Conservation (phyloP, 2,329 filamentous ascomycete genomes). For the Macrophomina pseudophaseolina region DNA sequence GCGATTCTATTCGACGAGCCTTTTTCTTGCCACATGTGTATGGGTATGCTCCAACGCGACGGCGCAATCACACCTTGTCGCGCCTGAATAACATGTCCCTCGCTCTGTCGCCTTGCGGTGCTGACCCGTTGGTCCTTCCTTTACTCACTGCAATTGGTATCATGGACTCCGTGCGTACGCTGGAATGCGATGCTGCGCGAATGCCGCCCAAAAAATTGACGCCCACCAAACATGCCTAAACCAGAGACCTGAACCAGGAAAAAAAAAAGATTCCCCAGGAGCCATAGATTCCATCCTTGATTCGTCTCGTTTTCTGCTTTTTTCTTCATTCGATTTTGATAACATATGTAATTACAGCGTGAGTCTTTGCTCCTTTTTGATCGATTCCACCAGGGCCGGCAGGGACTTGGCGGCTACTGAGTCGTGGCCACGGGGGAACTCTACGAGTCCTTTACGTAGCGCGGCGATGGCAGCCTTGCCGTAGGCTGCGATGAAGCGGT, state of each 20-base stretch:
- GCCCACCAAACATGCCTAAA: not conserved
- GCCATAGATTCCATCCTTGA: not conserved
- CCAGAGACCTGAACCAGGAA: not conserved
- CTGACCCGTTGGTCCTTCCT: not conserved
- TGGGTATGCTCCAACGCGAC: not conserved
- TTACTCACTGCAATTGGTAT: not conserved
- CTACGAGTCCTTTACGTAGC: slow-evolving; percentile 46
- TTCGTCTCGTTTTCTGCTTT: not conserved
- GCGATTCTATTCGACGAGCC: not conserved
- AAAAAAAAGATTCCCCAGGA: not conserved
- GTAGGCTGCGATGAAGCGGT: slow-evolving; percentile 80
- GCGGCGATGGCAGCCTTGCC: slow-evolving; percentile 76
- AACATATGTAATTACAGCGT: slow-evolving; percentile 6
- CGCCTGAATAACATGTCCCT: not conserved
- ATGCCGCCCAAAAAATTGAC: not conserved
- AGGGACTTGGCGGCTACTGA: slow-evolving; percentile 20
- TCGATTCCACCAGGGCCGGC: not conserved
- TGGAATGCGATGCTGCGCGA: slow-evolving; percentile 8
- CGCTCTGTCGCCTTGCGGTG: not conserved
- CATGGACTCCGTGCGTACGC: slow-evolving; percentile 4
- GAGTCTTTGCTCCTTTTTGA: slow-evolving; percentile 17
- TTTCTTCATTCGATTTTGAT: not conserved
- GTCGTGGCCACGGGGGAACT: slow-evolving; percentile 24
- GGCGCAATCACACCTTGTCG: not conserved
- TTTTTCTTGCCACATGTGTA: no score